Evolutionary conservation across 2,329 filamentous ascomycete species (phyloP).

Genomic region (Pseudogymnoascus destructans): DNA sequence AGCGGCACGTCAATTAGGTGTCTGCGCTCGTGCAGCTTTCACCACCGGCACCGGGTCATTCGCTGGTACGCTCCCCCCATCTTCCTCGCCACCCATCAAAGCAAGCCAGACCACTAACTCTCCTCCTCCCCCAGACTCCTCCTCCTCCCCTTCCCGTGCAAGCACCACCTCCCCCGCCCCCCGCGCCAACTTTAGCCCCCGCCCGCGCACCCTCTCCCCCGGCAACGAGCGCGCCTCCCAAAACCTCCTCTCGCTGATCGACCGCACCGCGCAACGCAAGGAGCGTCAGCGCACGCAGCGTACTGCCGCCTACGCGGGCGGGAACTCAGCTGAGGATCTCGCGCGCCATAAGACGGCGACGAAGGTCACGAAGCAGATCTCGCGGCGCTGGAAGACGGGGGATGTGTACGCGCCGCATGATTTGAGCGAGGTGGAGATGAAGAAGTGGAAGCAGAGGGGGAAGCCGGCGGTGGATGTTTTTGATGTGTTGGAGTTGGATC

Average conservation of each 20-base stretch:
- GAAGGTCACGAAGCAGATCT: slow-evolving; percentile 49
- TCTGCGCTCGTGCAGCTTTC: slow-evolving; percentile 16
- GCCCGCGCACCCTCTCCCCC: slow-evolving; percentile 11
- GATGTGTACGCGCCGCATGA: slow-evolving; percentile 90
- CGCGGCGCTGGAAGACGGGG: slow-evolving; percentile 59
- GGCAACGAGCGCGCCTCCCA: slow-evolving; percentile 1
- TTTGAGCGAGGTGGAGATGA: slow-evolving; percentile 62
- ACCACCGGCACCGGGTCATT: slow-evolving; percentile 18
- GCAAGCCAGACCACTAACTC: not conserved
- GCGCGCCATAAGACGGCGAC: slow-evolving; percentile 25
- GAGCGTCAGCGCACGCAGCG: not conserved
- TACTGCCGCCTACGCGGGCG: not conserved
- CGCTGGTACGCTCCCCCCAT: slow-evolving; percentile 17
- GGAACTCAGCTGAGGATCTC: slow-evolving; percentile 10
- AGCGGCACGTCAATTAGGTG: slow-evolving; percentile 11
- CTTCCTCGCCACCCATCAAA: not conserved
- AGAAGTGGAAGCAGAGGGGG: slow-evolving; percentile 57
- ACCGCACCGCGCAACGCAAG: not conserved
- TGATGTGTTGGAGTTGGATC: slow-evolving; percentile 67
- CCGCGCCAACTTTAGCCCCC: slow-evolving; percentile 10
- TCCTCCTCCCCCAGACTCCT: not conserved
- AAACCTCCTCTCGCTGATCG: not conserved
- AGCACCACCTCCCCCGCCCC: not conserved
- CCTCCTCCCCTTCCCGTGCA: not conserved
- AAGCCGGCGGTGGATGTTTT: slow-evolving; percentile 55